These are phyloP conservation scores for Rhodotorula toruloides DNA, from an alignment of 768 basidiomycete species.

Conservation along the genomic window DNA sequence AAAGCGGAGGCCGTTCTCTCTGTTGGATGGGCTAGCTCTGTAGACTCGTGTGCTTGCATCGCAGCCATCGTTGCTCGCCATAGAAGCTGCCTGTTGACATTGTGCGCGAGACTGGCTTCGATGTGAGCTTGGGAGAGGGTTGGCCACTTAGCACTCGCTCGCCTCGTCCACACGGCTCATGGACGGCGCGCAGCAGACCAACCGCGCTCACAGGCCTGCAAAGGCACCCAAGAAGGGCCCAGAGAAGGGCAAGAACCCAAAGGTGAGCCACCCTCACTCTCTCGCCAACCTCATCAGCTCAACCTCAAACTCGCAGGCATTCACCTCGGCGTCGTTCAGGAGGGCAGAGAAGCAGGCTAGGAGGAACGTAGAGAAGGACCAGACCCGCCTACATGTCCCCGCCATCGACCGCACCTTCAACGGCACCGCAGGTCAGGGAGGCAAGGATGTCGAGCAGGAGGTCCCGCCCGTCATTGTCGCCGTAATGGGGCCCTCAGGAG, in stretches of 20 bases:
- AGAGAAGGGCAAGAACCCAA: slow-evolving; percentile 79
- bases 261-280: slow-evolving; percentile 53
- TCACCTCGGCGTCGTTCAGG: slow-evolving; percentile 78
- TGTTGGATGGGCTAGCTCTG: too few relatives aligned
- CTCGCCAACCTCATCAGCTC: background rate
- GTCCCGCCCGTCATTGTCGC: slow-evolving; percentile 93
- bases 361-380: slow-evolving; percentile 85
- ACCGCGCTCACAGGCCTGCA: slow-evolving; percentile 71
- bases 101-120: too few relatives aligned
- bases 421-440: slow-evolving; percentile 47
- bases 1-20: too few relatives aligned
- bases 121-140: too few relatives aligned
- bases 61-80: too few relatives aligned
- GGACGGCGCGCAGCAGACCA: slow-evolving; percentile 58
- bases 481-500: slow-evolving; percentile 91
- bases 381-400: slow-evolving; percentile 91
- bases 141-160: background rate
- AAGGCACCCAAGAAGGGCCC: slow-evolving; percentile 63
- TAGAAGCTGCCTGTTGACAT: too few relatives aligned
- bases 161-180: slow-evolving; percentile 10
- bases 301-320: slow-evolving; percentile 55
- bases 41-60: too few relatives aligned
- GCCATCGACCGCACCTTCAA: slow-evolving; percentile 85
- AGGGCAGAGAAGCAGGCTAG: slow-evolving; percentile 81
- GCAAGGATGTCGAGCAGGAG: slow-evolving; percentile 58